These are phyloP conservation scores for Lanmaoa rubissima DNA, from an alignment of 768 basidiomycete genomes.

Conservation along the genomic window DNA sequence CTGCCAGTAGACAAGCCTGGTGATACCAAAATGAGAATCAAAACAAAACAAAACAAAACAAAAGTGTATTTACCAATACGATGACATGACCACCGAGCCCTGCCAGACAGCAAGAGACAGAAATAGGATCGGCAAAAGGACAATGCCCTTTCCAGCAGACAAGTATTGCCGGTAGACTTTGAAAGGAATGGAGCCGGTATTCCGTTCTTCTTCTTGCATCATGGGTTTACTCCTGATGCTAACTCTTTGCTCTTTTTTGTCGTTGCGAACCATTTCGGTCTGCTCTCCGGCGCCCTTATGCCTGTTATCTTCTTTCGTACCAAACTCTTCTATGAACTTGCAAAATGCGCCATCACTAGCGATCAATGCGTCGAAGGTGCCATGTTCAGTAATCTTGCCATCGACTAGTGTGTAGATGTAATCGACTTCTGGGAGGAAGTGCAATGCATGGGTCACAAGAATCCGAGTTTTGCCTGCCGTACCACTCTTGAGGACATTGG, in stretches of 20 bases:
- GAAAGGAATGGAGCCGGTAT: conserved; percentile 54
- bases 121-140: conserved; percentile 66
- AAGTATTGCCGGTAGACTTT: conserved; percentile 52
- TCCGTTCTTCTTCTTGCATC: conserved; percentile 85
- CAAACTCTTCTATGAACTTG: conserved; percentile 74
- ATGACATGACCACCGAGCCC: conserved; percentile 64
- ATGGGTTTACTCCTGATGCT: conserved; percentile 47
- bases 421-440: conserved; percentile 86
- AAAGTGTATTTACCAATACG: conserved; percentile 57
- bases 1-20: conserved; percentile 75
- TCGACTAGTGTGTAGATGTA: conserved; percentile 79
- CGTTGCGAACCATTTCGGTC: conserved; percentile 26
- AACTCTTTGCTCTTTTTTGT: conserved; percentile 36
- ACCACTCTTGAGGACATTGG: conserved; percentile 71
- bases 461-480: conserved; percentile 73
- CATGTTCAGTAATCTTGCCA: conserved; percentile 76
- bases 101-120: conserved; percentile 65
- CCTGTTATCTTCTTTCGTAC: conserved; percentile 51
- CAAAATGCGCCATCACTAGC: conserved; percentile 63
- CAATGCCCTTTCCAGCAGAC: conserved; percentile 61
- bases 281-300: conserved; percentile 41
- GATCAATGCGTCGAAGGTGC: conserved; percentile 75
- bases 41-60: neutral
- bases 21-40: neutral
- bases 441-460: conserved; percentile 89